Evolutionary conservation across 768 basidiomycete species (phyloP), one percentile per base, ranked within the genome.

Genomic region (Trametes cingulata): DNA sequence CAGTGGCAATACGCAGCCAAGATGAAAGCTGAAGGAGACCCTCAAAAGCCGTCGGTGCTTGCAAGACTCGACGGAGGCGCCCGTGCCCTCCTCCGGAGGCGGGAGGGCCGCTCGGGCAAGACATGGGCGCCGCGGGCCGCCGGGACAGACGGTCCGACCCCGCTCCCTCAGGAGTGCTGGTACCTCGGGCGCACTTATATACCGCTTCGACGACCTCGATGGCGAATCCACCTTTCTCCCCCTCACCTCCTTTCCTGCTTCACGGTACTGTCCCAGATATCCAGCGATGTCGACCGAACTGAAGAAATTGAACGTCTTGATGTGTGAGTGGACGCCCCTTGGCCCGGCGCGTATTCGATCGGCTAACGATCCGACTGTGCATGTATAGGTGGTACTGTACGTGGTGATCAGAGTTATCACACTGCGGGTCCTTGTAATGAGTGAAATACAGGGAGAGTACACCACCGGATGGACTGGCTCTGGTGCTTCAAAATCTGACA

Each of bases 401-500:
- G 78, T 70, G 20, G n/a, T 4, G 29, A 33, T 33, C 29, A n/a
- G 6, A 33, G 4, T 33, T 10, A 33, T 33, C 29, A 10, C 29
- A 4, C 6, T 33, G 29, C 29, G 29, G 29, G n/a, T n/a, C 10
- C 29, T 33, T 33, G 29, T 33, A 4, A 10, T 24, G 13, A 35
- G 6, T 1, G 37, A 22, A 7, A 37, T 24, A 3, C 53, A 84
- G 85, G 91, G 91, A 42, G 92, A 95, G 78, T 96, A 96, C 72
- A 96, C 94, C 62, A 96, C 94, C 52, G 94, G 95, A 71, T 96
- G 91, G 91, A 93, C 91, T 10, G 86, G 85, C 13, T 85, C 89
- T 37, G 94, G 94, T n/a, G 92, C 91, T 42, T 95, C 93, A 15
- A 92, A 87, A 69, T 95, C 93, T 6, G 95, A 96, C 77, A 96